Percentiles rank a stretch among this genome's conserved stretches.
Evolutionary conservation across 2,329 filamentous ascomycete species (phyloP).

Genomic region (Madurella fahalii): DNA sequence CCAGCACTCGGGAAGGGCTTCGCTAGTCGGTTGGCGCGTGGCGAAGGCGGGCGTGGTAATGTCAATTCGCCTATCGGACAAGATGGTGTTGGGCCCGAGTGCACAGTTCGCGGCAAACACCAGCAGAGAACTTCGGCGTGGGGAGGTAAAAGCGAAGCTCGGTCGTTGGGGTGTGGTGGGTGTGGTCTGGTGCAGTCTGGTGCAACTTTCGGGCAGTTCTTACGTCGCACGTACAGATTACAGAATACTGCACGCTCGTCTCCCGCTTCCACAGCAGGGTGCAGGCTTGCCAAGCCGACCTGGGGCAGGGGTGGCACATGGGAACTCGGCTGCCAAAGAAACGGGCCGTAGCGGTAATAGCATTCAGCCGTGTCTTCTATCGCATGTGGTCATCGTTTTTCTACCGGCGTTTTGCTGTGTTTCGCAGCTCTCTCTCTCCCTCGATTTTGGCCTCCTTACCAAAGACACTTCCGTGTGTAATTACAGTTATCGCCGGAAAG

Average conservation of each 20-base stretch:
- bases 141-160: slow-evolving; percentile 2
- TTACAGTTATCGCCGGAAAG: no score
- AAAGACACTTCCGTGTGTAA: no score
- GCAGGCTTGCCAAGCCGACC: slow-evolving; percentile 11
- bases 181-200: slow-evolving; percentile 15
- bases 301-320: slow-evolving; percentile 15
- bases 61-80: slow-evolving; percentile 7
- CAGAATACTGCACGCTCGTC: neutral
- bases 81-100: neutral
- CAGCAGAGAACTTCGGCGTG: neutral
- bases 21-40: slow-evolving; percentile 2
- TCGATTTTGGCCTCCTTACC: no score
- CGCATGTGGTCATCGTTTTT: no score
- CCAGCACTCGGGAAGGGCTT: neutral
- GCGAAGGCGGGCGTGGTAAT: neutral
- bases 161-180: neutral
- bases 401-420: neutral
- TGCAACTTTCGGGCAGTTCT: slow-evolving; percentile 18
- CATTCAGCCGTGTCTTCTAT: no score
- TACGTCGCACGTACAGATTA: slow-evolving; percentile 9
- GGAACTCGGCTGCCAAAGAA: neutral
- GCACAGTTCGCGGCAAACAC: slow-evolving; percentile 1
- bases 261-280: neutral
- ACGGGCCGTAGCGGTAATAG: neutral
- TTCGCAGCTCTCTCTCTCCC: no score